These are phyloP conservation scores for Aquilaria malaccensis DNA, from an alignment of 345 rosid species.

Conservation along the genomic window DNA sequence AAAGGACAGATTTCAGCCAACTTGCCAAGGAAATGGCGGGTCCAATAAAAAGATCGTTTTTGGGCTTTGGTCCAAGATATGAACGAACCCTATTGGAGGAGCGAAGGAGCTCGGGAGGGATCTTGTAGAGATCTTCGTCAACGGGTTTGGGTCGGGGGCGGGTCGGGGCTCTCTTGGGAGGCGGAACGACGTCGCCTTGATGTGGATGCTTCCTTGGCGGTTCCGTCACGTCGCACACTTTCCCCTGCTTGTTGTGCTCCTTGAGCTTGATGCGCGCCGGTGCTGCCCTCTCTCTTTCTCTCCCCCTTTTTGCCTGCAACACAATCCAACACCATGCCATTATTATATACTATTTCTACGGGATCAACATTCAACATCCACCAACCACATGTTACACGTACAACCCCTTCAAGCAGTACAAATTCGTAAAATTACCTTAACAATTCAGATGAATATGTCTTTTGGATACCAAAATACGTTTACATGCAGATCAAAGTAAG, in stretches of 20 bases:
- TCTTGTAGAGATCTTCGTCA: slow-evolving; percentile 90
- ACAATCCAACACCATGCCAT: not conserved
- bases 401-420: no score
- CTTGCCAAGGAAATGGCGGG: not conserved
- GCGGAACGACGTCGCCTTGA: slow-evolving; percentile 14
- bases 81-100: slow-evolving; percentile 48
- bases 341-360: not conserved
- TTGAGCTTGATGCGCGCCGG: slow-evolving; percentile 20
- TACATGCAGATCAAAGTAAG: no score
- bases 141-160: slow-evolving; percentile 47
- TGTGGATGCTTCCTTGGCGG: slow-evolving; percentile 27
- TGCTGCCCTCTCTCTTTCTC: slow-evolving; percentile 25
- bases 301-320: slow-evolving; percentile 26
- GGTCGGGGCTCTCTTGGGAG: slow-evolving; percentile 8
- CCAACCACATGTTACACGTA: no score
- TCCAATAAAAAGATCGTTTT: not conserved
- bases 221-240: slow-evolving; percentile 54
- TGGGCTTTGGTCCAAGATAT: not conserved
- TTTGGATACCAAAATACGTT: no score
- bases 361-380: no score
- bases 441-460: no score
- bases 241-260: slow-evolving; percentile 48
- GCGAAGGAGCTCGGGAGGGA: slow-evolving; percentile 70
- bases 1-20: not conserved
- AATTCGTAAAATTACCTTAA: no score